Conservation (phyloP, 192 early-diverging fungal species). For the Coemansia umbellata region DNA sequence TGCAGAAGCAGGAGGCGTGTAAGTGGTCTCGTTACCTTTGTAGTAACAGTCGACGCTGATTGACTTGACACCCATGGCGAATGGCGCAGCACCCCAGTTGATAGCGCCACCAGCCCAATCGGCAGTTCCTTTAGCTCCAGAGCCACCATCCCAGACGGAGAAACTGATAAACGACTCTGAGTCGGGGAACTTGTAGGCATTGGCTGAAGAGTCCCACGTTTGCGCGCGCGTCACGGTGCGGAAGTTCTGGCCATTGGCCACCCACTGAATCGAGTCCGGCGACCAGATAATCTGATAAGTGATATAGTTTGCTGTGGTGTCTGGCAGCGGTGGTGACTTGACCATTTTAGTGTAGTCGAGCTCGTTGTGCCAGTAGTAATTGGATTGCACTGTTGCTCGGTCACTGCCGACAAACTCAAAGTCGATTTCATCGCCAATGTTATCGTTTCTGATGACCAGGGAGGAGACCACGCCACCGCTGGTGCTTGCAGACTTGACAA, state of each 20-base stretch:
- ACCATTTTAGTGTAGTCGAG: constrained; percentile 57
- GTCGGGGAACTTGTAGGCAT: constrained; percentile 52
- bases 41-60: constrained; percentile 52
- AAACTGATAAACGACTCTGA: constrained; percentile 52
- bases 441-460: constrained; percentile 55
- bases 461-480: constrained; percentile 59
- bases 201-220: constrained; percentile 34
- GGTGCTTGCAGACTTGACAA: constrained; percentile 48
- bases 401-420: constrained; percentile 61
- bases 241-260: constrained; percentile 46
- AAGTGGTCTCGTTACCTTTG: constrained; percentile 53
- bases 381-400: constrained; percentile 54
- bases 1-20: constrained; percentile 20
- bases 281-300: constrained; percentile 59
- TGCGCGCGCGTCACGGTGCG: constrained; percentile 49
- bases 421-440: constrained; percentile 62
- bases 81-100: constrained; percentile 53
- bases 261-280: constrained; percentile 54
- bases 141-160: constrained; percentile 67
- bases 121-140: constrained; percentile 46
- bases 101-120: constrained; percentile 64
- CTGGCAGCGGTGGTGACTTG: constrained; percentile 23
- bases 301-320: constrained; percentile 49
- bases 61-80: constrained; percentile 52
- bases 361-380: constrained; percentile 57